A percentile compares a stretch with the other conserved stretches of the same genome.
Conservation (phyloP, 306 rosid species). For the Herpetospermum pedunculosum region DNA sequence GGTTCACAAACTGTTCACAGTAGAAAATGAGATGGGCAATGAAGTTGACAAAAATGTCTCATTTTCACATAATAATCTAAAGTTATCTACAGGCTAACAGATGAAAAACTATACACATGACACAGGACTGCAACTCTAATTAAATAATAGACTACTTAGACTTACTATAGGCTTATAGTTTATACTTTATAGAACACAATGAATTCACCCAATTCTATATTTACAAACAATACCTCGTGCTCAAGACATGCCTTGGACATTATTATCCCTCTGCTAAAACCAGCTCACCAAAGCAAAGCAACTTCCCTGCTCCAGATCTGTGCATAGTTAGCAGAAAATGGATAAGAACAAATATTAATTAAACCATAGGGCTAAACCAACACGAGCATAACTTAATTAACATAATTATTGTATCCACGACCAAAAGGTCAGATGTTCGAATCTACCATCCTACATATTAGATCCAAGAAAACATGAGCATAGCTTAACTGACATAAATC, state of each 20-base stretch:
- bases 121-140: background rate
- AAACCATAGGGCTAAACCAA: background rate
- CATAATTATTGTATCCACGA: no score
- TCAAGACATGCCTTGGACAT: conserved; percentile 4
- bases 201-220: conserved; percentile 5
- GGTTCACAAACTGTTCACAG: background rate
- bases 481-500: no score
- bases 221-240: conserved; percentile 9
- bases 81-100: background rate
- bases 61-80: background rate
- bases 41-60: background rate
- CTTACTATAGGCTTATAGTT: background rate
- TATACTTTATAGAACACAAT: background rate
- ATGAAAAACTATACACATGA: background rate
- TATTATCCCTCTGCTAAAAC: background rate
- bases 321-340: background rate
- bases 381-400: no score
- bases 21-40: background rate
- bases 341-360: background rate
- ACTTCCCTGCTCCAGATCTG: background rate
- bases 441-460: no score
- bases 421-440: no score
- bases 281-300: conserved; percentile 12
- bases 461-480: no score
- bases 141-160: background rate